A percentile compares a stretch with the other conserved stretches of the same genome.
Evolutionary conservation across 1,139 yeast species (phyloP).

Genomic region (Taphrina flavorubra): DNA sequence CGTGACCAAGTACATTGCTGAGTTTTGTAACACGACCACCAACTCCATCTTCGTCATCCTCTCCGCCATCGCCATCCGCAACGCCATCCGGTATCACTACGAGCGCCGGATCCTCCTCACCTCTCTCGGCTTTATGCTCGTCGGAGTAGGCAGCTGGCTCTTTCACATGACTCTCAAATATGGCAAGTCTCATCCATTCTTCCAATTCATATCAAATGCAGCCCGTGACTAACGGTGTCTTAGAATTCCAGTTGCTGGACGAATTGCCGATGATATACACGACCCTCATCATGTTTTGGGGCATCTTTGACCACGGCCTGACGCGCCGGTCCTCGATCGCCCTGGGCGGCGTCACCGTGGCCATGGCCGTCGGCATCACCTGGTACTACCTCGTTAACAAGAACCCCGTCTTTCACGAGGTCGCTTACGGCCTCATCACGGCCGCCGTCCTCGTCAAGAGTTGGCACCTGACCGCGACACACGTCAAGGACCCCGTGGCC

Average conservation of each 20-base stretch:
- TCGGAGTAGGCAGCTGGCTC: constrained; percentile 91
- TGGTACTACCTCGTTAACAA: constrained; percentile 68
- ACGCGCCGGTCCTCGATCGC: constrained; percentile 52
- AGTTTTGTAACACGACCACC: constrained; percentile 79
- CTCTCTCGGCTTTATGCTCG: constrained; percentile 79
- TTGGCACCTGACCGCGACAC: constrained; percentile 57
- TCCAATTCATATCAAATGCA: neutral
- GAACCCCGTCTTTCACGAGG: constrained; percentile 88
- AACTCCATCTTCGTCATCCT: constrained; percentile 67
- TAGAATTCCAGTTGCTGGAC: constrained; percentile 87
- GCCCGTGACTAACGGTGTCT: constrained; percentile 48
- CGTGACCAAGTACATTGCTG: constrained; percentile 84
- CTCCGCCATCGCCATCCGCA: constrained; percentile 69
- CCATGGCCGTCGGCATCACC: constrained; percentile 68
- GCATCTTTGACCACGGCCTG: constrained; percentile 72
- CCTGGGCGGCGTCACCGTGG: constrained; percentile 50
- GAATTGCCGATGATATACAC: constrained; percentile 98
- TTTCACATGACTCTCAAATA: constrained; percentile 88
- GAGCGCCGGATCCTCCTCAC: constrained; percentile 74
- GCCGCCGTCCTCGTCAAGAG: constrained; percentile 66
- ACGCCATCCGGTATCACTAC: constrained; percentile 64
- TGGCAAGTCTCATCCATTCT: neutral
- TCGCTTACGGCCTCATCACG: constrained; percentile 72
- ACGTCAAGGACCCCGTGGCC: constrained; percentile 60
- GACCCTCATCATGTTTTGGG: constrained; percentile 93